Conservation (phyloP, 495 filamentous ascomycete species). For the Aspergillus diversus region DNA sequence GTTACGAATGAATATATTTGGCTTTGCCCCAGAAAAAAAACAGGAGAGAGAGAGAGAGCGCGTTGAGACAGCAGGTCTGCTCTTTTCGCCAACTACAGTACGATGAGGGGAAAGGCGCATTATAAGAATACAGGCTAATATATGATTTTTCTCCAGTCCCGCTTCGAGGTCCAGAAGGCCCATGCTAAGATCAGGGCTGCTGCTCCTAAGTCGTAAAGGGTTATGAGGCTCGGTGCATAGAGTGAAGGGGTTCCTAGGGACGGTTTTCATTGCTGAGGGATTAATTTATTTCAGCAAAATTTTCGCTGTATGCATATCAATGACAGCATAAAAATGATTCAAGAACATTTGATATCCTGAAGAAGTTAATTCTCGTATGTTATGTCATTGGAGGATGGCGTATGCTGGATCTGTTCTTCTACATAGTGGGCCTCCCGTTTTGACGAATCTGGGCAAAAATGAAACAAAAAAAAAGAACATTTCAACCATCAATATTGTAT, state of each 20-base stretch:
- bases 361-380: conserved; percentile 22
- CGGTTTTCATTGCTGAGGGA: conserved; percentile 52
- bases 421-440: conserved; percentile 30
- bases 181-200: conserved; percentile 72
- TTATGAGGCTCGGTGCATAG: conserved; percentile 53
- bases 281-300: conserved; percentile 42
- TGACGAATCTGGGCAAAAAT: conserved; percentile 23
- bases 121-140: conserved; percentile 20
- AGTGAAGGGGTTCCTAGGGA: conserved; percentile 53
- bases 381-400: conserved; percentile 34
- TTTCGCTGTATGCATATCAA: conserved; percentile 54
- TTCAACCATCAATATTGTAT: conserved; percentile 5
- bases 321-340: conserved; percentile 54
- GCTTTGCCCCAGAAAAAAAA: too few relatives aligned
- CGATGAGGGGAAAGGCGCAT: conserved; percentile 7
- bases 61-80: not conserved
- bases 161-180: conserved; percentile 95
- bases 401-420: conserved; percentile 21
- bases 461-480: conserved; percentile 17
- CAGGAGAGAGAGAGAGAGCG: not conserved
- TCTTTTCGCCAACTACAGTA: not conserved
- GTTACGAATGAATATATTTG: conserved; percentile 31
- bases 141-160: conserved; percentile 53
- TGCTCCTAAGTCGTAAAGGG: conserved; percentile 57
- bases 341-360: conserved; percentile 55